Conservation (phyloP, 768 basidiomycete species). For the Boletus speciosus region DNA sequence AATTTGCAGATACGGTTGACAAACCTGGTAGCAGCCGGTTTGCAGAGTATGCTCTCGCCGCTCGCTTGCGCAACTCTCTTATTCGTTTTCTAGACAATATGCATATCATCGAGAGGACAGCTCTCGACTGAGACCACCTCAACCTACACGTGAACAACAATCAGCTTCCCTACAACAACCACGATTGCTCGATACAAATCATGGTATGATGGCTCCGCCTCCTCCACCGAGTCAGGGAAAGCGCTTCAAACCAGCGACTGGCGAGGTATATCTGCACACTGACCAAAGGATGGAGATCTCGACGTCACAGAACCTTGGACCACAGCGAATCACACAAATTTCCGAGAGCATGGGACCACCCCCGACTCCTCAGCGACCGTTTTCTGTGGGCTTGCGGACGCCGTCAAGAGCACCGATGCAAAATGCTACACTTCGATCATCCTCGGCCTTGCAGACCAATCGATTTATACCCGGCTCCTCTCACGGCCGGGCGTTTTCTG, state of each 20-base stretch:
- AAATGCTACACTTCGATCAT: conserved; percentile 4
- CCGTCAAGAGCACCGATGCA: conserved; percentile 24
- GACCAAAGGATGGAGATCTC: conserved; percentile 12
- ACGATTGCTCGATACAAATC: conserved; percentile 29
- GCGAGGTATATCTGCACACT: conserved; percentile 9
- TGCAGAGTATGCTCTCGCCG: conserved; percentile 38
- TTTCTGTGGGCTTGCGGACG: conserved; percentile 24
- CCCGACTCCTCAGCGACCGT: conserved; percentile 42
- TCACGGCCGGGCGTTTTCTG: conserved; percentile 22
- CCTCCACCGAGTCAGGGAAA: conserved; percentile 22
- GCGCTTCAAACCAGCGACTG: conserved; percentile 25
- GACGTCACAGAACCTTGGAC: conserved; percentile 7
- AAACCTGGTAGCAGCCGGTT: conserved; percentile 52
- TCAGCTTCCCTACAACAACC: conserved; percentile 39
- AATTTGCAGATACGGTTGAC: conserved; percentile 18
- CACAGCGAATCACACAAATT: conserved; percentile 24
- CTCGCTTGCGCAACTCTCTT: conserved; percentile 8
- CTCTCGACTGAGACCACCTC: conserved; percentile 38
- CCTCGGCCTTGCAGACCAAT: conserved; percentile 23
- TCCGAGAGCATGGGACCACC: conserved; percentile 48
- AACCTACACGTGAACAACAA: conserved; percentile 41
- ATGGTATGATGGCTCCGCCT: conserved; percentile 32
- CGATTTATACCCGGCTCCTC: conserved; percentile 32
- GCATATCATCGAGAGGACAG: conserved; percentile 54
- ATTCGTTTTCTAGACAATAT: conserved; percentile 53